Base-by-base conservation (phyloP, 768 basidiomycete species). In the Lactarius sp. region DNA sequence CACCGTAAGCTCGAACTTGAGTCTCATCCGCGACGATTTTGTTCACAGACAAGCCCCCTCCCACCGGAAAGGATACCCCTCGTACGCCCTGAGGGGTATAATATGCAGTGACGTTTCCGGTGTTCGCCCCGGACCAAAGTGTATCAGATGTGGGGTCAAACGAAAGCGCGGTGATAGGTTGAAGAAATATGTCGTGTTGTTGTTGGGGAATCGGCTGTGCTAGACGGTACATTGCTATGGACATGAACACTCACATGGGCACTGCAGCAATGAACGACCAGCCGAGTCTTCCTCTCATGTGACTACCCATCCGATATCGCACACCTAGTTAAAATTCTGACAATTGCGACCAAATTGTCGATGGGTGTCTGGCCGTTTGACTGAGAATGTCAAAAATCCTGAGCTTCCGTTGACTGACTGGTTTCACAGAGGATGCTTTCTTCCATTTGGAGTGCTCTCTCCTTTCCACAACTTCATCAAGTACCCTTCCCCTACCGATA, bases 81-180 rank as follows among this genome's bases (percentile, higher is more conserved):
- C 85, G 83, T 54, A 83, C 71, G 16, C 85, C 87, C 53, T 79
- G 80, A 36, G 81, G 73, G 47, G 85, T 80, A 75, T 90, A 85
- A 71, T 86, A 83, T 1, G 89, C 87, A 46, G 80, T 73, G 64
- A 97, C 81, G 61, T 78, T 77, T 3, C 96, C 95, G 34, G 82
- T 75, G 61, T 85, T 83, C 9, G 83, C 80, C 36, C 94, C 95
- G 52, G 87, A 78, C 94, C 94, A 97, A 41, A 99, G 77, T 6
- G 88, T 84, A 73, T 98, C 94, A 0, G 92, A 91, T 22, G 90
- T 86, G 8, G 93, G 88, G 75, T 99, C 96, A 73, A 98, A 95
- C 0, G 87, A 83, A 61, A 97, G 79, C 0, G 92, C 83, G 27
- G 90, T 87, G 53, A 90, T 79, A 31, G 87, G 81, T 69, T 83